Percentiles rank a stretch among this genome's conserved stretches.
phyloP scores from a whole-genome alignment of 768 basidiomycete species.

The Collybiopsis luxurians region DNA sequence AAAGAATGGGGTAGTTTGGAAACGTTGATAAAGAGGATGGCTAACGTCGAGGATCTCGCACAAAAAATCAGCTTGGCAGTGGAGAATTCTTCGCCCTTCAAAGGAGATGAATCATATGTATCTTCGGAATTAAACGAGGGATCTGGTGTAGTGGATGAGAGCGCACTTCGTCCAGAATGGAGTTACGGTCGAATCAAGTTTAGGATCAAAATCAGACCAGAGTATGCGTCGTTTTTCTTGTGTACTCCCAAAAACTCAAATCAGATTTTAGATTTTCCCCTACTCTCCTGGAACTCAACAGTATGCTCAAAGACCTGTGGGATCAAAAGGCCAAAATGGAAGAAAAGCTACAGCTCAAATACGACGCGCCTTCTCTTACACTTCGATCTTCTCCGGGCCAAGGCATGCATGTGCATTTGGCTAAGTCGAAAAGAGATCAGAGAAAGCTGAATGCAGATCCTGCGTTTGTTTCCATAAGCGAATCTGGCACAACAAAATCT shows the following conservation, averaged over 20 bases:
- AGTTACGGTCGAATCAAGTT: slow-evolving; percentile 40
- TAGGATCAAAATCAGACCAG: slow-evolving; percentile 54
- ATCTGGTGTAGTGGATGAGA: slow-evolving; percentile 1
- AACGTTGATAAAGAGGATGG: slow-evolving; percentile 50
- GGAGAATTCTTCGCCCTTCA: neutral
- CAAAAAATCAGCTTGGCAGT: slow-evolving; percentile 53
- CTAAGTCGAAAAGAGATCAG: slow-evolving; percentile 61
- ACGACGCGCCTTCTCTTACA: slow-evolving; percentile 66
- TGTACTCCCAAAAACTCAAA: neutral
- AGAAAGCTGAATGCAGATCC: slow-evolving; percentile 41
- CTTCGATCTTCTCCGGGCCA: slow-evolving; percentile 65
- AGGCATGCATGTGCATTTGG: slow-evolving; percentile 76
- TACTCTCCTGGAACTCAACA: slow-evolving; percentile 1
- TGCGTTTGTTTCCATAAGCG: slow-evolving; percentile 57
- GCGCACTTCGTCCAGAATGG: slow-evolving; percentile 16
- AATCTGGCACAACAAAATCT: slow-evolving; percentile 61
- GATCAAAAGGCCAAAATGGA: slow-evolving; percentile 52
- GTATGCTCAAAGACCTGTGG: neutral
- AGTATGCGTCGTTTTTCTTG: slow-evolving; percentile 36
- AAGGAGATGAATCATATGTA: too few species aligned
- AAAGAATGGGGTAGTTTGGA: slow-evolving; percentile 58
- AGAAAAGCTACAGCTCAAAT: slow-evolving; percentile 45
- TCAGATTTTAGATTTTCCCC: neutral
- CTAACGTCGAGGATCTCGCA: slow-evolving; percentile 49
- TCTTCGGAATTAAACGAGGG: neutral